Base-by-base conservation (phyloP, 106 monocot species). In the Dactylorhiza incarnata region DNA sequence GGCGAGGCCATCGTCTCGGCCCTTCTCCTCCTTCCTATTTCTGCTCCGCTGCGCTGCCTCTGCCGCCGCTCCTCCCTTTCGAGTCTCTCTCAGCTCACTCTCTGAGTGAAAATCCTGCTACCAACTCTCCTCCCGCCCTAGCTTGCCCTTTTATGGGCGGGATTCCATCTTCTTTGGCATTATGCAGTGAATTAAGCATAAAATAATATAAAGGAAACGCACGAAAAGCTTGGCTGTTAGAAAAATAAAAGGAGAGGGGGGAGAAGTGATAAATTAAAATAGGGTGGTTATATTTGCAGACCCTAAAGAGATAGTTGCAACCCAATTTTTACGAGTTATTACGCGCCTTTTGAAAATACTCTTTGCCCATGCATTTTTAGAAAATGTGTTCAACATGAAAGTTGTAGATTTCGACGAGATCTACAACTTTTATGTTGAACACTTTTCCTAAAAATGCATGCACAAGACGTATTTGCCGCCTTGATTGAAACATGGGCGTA, bases 61-160 rank as follows among this genome's bases (percentile, higher is more conserved):
- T 46, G 45, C 16, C 3, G 48, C 48, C 16, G 37, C 72, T 72
- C 22, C 17, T 72, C 17, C n/a, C 45, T 25, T n/a, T 46, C 16
- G 13, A 9, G n/a, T 2, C 22, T 11, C 49, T 11, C 17, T 6
- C 16, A 44, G 49, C 22, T 48, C 49, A 20, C 49, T 19, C 72
- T 49, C 49, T 24, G 10, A 72, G 49, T 45, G 72, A 22, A 72
- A 49, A 49, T 6, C 2, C 49, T 10, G 72, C n/a, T 72, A 15
- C 49, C 47, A 0, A 19, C 3, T 16, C n/a, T 10, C 7, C 48
- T 7, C 47, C 49, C 49, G 72, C 72, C 49, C 72, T 72, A 72
- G 9, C 72, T 72, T 72, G 5, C 48, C 69, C 48, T 46, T 49
- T 72, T 72, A 49, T 49, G 45, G 69, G 4, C 69, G 69, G 37